Evolutionary conservation across 192 early-diverging fungal genomes (phyloP).

Genomic region (Coemansia sp.): DNA sequence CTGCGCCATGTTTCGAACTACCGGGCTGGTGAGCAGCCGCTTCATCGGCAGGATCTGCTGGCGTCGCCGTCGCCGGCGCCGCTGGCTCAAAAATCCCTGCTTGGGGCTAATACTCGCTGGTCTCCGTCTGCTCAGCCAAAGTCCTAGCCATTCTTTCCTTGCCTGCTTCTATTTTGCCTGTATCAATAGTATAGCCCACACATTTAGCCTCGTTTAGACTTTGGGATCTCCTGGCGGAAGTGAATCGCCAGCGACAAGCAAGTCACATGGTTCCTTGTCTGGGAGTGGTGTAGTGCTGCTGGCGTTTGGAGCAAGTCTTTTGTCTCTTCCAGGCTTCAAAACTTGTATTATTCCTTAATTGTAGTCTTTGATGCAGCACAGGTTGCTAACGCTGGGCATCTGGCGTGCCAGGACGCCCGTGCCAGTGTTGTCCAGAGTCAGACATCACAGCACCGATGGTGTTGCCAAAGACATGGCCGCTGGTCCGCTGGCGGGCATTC

Average conservation of each 20-base stretch:
- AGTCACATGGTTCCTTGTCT: not conserved
- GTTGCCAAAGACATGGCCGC: not conserved
- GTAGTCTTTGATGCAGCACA: not conserved
- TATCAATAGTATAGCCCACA: conserved; percentile 18
- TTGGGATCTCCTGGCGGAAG: too few relatives aligned
- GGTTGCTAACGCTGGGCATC: not conserved
- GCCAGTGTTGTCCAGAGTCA: not conserved
- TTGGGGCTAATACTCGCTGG: conserved; percentile 21
- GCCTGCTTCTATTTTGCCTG: conserved; percentile 14
- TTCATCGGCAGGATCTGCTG: not conserved
- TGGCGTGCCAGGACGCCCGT: not conserved
- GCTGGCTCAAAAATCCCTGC: not conserved
- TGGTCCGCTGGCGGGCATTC: conserved; percentile 62
- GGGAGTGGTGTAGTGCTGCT: not conserved
- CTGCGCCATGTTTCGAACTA: conserved; percentile 14
- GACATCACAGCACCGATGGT: not conserved
- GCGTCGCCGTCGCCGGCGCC: conserved; percentile 4
- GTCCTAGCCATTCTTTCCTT: conserved; percentile 3
- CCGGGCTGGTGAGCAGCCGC: not conserved
- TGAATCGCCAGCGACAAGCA: not conserved
- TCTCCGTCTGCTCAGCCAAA: conserved; percentile 18
- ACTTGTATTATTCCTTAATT: not conserved
- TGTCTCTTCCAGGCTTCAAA: not conserved
- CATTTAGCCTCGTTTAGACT: too few relatives aligned
- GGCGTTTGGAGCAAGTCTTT: not conserved